phyloP scores from a whole-genome alignment of 148 eudicot species.

The Fallopia convolvulus region DNA sequence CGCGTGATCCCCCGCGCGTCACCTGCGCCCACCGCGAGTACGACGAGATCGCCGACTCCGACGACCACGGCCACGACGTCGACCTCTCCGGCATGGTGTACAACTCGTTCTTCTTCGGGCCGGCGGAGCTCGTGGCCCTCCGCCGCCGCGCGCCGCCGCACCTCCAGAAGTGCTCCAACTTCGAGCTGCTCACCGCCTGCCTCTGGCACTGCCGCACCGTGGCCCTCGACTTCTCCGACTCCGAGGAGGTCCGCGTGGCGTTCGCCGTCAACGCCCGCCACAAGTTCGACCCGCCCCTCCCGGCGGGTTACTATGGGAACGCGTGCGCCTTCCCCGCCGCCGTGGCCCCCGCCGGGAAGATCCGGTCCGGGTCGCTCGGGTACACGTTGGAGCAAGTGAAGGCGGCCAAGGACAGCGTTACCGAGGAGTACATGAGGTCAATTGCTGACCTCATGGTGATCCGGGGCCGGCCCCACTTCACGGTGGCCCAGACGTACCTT shows the following conservation, averaged over 20 bases:
- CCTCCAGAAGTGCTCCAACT: slow-evolving; percentile 18
- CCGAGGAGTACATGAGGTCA: slow-evolving; percentile 37
- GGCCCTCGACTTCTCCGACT: slow-evolving; percentile 28
- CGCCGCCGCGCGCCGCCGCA: neutral
- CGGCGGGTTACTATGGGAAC: slow-evolving; percentile 41
- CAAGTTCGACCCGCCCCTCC: slow-evolving; percentile 25
- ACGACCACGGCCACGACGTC: neutral
- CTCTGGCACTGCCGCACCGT: slow-evolving; percentile 39
- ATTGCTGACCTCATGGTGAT: slow-evolving; percentile 28
- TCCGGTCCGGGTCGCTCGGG: slow-evolving; percentile 24
- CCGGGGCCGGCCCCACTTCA: slow-evolving; percentile 28
- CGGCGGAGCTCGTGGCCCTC: neutral
- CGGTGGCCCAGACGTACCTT: slow-evolving; percentile 19
- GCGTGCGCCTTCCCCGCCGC: slow-evolving; percentile 24
- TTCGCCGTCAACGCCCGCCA: slow-evolving; percentile 21
- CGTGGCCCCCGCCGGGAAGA: slow-evolving; percentile 24
- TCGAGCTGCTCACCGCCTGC: slow-evolving; percentile 40
- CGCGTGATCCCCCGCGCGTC: slow-evolving; percentile 23
- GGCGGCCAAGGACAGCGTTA: slow-evolving; percentile 28
- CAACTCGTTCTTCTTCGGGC: slow-evolving; percentile 10
- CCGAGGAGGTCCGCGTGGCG: slow-evolving; percentile 25
- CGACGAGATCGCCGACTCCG: slow-evolving; percentile 4
- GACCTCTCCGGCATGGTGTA: slow-evolving; percentile 1
- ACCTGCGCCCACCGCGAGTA: slow-evolving; percentile 27
- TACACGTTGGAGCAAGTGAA: slow-evolving; percentile 39